phyloP scores from a whole-genome alignment of 306 rosid species.

The Sindora glabra region DNA sequence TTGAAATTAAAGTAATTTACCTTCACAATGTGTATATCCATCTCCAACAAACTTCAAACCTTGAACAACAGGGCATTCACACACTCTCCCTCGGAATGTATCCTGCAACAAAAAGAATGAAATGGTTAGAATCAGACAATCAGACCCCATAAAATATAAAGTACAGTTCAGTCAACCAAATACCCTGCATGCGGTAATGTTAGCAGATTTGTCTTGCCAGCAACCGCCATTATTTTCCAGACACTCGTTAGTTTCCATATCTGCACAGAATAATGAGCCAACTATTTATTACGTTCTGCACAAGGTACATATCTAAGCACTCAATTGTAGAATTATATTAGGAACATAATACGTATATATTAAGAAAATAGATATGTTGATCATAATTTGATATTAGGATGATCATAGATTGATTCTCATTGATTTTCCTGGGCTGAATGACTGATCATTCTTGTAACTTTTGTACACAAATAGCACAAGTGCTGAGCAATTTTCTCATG shows the following conservation, averaged over 20 bases:
- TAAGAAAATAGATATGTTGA: no score
- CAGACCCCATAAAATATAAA: neutral
- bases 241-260: conserved; percentile 85
- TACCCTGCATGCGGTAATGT: conserved; percentile 94
- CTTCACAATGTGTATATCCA: conserved; percentile 88
- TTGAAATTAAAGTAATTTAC: conserved; percentile 30
- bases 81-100: conserved; percentile 92
- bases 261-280: conserved; percentile 32
- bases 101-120: conserved; percentile 46
- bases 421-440: no score
- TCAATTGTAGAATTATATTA: no score
- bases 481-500: no score
- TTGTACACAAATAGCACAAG: no score
- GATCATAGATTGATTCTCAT: no score
- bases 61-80: conserved; percentile 86
- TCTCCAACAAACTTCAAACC: conserved; percentile 76
- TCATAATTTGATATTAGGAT: no score
- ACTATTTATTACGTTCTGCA: conserved; percentile 19
- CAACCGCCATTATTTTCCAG: conserved; percentile 91
- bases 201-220: conserved; percentile 66
- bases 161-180: conserved; percentile 8
- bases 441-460: no score
- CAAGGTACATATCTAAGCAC: neutral
- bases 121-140: neutral
- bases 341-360: no score